Conservation (phyloP, 306 rosid genomes). For the Ochetophila trinervis region DNA sequence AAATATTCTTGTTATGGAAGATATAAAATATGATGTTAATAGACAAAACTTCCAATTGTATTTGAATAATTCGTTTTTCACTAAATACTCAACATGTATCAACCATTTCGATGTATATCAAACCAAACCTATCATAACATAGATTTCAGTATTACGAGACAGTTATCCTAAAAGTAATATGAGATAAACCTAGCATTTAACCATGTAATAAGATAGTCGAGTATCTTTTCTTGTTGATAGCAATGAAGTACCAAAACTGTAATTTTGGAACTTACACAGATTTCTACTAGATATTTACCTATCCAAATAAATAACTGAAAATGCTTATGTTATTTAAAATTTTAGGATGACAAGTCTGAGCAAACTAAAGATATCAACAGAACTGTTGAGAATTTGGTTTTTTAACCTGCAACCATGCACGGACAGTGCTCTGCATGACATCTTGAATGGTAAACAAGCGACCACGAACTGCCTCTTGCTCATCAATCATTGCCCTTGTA, state of each 20-base stretch:
- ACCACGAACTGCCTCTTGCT: slow-evolving; percentile 70
- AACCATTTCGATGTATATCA: no score
- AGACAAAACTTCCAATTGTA: no score
- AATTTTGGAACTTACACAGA: neutral
- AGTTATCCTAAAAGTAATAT: no score
- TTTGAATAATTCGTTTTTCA: no score
- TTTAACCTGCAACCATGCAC: slow-evolving; percentile 70
- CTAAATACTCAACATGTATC: no score
- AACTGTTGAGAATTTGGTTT: neutral
- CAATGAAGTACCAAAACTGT: no score
- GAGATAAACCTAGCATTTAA: no score
- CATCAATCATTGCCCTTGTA: slow-evolving; percentile 61
- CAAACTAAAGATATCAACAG: neutral
- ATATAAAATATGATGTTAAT: no score
- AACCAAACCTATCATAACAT: no score
- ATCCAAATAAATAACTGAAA: neutral
- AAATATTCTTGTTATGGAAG: neutral
- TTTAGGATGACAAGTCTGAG: slow-evolving; percentile 5
- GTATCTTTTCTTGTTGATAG: neutral
- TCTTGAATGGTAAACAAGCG: slow-evolving; percentile 77
- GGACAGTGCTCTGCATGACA: slow-evolving; percentile 68
- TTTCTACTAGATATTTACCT: neutral
- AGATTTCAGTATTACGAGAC: no score
- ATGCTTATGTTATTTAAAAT: neutral
- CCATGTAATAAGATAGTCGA: no score